Evolutionary conservation across 495 filamentous ascomycete genomes (phyloP).

Genomic region (Filosporella fistucella): DNA sequence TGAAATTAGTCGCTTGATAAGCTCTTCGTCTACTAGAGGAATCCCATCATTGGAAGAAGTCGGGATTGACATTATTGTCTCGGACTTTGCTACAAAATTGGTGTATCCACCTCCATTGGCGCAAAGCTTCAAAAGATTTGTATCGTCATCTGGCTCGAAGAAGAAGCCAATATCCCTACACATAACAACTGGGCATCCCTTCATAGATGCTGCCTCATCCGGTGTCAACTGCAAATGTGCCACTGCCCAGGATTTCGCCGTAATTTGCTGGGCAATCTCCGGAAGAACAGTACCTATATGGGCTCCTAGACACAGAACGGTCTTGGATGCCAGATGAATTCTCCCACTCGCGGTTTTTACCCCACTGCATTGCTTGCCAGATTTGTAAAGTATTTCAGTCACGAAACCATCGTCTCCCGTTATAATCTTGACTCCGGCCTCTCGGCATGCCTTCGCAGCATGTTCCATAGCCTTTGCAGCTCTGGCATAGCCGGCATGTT

Average conservation of each 20-base stretch:
- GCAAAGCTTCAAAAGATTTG: conserved; percentile 49
- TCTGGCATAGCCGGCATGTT: conserved; percentile 47
- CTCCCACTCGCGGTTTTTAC: not conserved
- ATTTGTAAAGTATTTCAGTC: not conserved
- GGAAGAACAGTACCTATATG: conserved; percentile 23
- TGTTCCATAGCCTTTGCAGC: conserved; percentile 38
- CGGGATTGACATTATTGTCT: conserved; percentile 27
- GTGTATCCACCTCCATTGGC: conserved; percentile 49
- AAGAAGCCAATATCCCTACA: conserved; percentile 54
- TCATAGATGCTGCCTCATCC: conserved; percentile 42
- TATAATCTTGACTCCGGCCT: conserved; percentile 29
- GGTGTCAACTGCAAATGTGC: conserved; percentile 50
- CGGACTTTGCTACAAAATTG: conserved; percentile 34
- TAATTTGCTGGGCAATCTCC: conserved; percentile 27
- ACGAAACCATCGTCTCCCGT: conserved; percentile 14
- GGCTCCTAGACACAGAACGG: conserved; percentile 22
- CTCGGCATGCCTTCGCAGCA: conserved; percentile 21
- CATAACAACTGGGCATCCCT: conserved; percentile 50
- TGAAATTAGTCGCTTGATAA: conserved; percentile 38
- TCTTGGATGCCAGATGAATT: not conserved
- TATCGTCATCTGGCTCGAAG: conserved; percentile 53
- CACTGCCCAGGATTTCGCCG: conserved; percentile 46
- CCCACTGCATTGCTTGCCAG: not conserved
- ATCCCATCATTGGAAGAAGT: conserved; percentile 33
- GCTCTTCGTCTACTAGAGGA: conserved; percentile 42